Evolutionary conservation across 169 alveolate genomes (phyloP).

Genomic region (Eimeria acervulina): DNA sequence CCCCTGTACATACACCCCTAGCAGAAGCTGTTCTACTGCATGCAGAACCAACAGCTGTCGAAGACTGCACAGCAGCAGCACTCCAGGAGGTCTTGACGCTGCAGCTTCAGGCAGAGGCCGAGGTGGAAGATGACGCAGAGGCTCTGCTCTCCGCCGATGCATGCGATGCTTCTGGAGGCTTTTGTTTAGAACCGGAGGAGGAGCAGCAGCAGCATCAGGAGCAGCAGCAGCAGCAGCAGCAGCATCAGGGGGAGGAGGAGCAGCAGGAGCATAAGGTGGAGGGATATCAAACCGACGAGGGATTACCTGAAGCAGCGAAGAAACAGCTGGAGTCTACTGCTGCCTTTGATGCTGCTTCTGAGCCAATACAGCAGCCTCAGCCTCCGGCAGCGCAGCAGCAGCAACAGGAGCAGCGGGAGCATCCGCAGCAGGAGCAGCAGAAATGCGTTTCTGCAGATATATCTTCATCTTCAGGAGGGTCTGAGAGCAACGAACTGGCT

Average conservation of each 20-base stretch:
- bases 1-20: neutral
- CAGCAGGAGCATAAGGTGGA: neutral
- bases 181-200: neutral
- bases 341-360: neutral
- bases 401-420: conserved; percentile 25
- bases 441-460: neutral
- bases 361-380: conserved; percentile 9
- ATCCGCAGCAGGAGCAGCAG: conserved; percentile 12
- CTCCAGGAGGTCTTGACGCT: neutral
- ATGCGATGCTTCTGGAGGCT: conserved; percentile 38
- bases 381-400: conserved; percentile 21
- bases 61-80: neutral
- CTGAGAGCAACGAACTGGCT: neutral
- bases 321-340: neutral
- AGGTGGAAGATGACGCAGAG: neutral
- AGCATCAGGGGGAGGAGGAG: neutral
- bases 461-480: neutral
- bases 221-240: conserved; percentile 47
- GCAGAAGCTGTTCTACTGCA: neutral
- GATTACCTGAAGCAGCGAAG: neutral
- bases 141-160: neutral
- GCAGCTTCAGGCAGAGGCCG: neutral
- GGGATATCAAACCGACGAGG: neutral
- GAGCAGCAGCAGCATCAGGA: conserved; percentile 47
- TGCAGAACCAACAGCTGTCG: neutral